Base-by-base conservation (phyloP, 495 filamentous ascomycete genomes). In the Jackrogersella multiformis region DNA sequence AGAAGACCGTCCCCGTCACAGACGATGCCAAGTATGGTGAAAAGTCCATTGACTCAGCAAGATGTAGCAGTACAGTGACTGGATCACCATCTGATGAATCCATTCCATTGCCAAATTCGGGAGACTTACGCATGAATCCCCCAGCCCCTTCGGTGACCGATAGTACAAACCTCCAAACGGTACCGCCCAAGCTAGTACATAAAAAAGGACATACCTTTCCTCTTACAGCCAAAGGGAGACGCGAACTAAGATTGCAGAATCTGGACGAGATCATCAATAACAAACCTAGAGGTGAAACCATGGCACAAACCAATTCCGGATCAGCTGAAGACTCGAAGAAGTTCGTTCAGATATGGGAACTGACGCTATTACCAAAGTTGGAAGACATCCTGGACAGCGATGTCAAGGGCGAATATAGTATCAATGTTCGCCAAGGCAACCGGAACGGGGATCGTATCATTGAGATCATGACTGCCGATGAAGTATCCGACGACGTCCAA, bases 301-400 rank as follows among this genome's bases (percentile, higher is more conserved):
- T 16, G 39, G 39, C 26, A 30, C 26, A 42, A 7, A 1, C 16
- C 0, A 24, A 30, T 6, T 24, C 39, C 28, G 13, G 20, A 8
- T n/a, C 41, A 15, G n/a, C 4, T 6, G 28, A 46, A 5, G 57
- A 61, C 9, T 61, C 57, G 44, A 30, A 13, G 8, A n/a, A 32
- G 10, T 61, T 61, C 35, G 45, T 61, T 16, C 23, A n/a, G 34
- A n/a, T 23, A 13, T 61, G 57, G 57, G 57, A 61, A 20, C 15
- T 41, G 5, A 8, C 28, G 2, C 34, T 61, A 2, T 15, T 61
- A 8, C 45, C 57, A 7, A 16, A 28, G 13, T 10, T 61, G 4
- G 57, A 61, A 52, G 7, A 51, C 5, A 15, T 52, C 21, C 15
- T 61, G 5, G 44, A 61, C 15, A 28, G 23, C 1, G 26, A 51